Base-by-base conservation (phyloP, 2,329 filamentous ascomycete species). In the Colletotrichum sp. region DNA sequence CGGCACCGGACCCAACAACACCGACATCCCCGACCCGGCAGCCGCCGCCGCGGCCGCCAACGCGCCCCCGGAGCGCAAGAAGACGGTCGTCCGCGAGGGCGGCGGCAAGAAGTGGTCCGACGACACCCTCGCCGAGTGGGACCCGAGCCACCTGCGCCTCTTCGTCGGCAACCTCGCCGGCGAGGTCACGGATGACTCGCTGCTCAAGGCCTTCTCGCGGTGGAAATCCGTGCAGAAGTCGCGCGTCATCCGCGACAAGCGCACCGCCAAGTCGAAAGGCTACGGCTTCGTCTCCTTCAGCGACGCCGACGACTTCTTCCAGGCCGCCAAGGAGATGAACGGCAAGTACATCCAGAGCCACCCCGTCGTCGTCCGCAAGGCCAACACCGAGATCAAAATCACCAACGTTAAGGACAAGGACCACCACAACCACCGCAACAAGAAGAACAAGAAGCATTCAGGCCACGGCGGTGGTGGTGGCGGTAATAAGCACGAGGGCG, bases 301-400 rank as follows among this genome's bases (percentile, higher is more conserved):
- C 79, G 94, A 98, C 81, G 94, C 95, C 34, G 97, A 99, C 82
- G 96, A 98, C 80, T 98, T 97, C 83, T 98, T 99, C 87, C 92
- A 95, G 79, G 96, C 97, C 3, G 96, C 95, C 79, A 95, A 97
- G 85, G 96, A 98, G 86, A 98, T 98, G 97, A 94, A 98, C 80
- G 96, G 96, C 78, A 98, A 99, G 86, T 99, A 99, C 84, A 98
- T 99, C 81, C 96, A 98, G 79, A 98, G 95, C 82, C 97, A 98
- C 83, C 97, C 97, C 0, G 94, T 98, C 33, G 87, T 94, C 31
- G 90, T 98, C 77, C 93, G 94, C 83, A 94, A 97, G 82, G 95
- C 94, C 77, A 98, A 93, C 78, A 98, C 96, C 8, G 96, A 98
- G 83, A 95, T 99, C 83, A 95, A 94, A 81, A 91, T 95, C 6